Base-by-base conservation (phyloP, 1,284 basidiomycete species). In the Paramarasmius palmivorus region DNA sequence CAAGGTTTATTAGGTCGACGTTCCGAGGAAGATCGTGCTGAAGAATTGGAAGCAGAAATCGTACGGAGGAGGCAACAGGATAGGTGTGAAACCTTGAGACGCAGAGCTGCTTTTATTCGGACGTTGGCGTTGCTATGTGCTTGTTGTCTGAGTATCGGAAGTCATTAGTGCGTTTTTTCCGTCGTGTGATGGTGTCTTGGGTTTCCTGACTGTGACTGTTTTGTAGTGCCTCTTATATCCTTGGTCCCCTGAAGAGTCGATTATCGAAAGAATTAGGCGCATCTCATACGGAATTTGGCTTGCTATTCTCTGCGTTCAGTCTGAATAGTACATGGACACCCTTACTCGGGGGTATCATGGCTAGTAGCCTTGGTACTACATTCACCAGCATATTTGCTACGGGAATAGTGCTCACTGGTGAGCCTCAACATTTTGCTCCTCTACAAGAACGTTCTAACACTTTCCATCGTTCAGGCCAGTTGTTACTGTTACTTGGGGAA, bases 241-340 rank as follows among this genome's bases (percentile, higher is more conserved):
- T 91, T 7, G 88, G 86, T 0, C 90, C 90, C 6, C 72, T 92
- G 54, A 92, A 92, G 68, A 87, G 84, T 38, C 76, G 83, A 22
- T 72, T 92, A 12, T 78, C 83, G 7, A 76, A 83, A 52, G 89
- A 92, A 63, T 78, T 92, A 54, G 86, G 86, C 38, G 86, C 87
- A 2, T 82, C 85, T 38, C 88, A 92, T 65, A 83, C 86, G 0
- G 85, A 92, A 63, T 92, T 89, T 67, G 84, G 86, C 45, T 74
- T 91, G 29, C 71, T 92, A 40, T 79, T 92, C 49, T 85, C 90
- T 12, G 87, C 88, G 0, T 84, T 84, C 61, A 88, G 83, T 53
- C 68, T 92, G 35, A 92, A 91, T 63, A 84, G 85, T 56, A 91
- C 89, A 37, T 91, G 89, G 89, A 92, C 90, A 9, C 88, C 89